Percentiles rank a stretch among this genome's conserved stretches.
phyloP scores from a whole-genome alignment of 495 filamentous ascomycete genomes.

The Talaromyces trachyspermus region DNA sequence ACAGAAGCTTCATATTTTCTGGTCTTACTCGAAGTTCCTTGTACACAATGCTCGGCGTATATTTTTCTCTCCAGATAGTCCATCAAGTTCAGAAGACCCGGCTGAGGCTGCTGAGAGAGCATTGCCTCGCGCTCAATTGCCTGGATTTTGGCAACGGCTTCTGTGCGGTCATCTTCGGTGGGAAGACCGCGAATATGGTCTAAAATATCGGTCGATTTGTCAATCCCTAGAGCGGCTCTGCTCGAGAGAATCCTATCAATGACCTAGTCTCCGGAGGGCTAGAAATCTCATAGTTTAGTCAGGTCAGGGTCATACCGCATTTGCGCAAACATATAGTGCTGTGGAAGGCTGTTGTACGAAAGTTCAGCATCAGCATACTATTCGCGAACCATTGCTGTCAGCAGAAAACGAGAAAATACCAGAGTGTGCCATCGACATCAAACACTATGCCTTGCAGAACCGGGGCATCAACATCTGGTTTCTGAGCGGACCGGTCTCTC shows the following conservation, averaged over 20 bases:
- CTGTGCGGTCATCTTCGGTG: constrained; percentile 43
- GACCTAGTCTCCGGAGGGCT: too few relatives aligned
- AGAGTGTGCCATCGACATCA: constrained; percentile 91
- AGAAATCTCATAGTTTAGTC: too few relatives aligned
- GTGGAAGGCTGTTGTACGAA: constrained; percentile 55
- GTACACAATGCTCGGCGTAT: constrained; percentile 84
- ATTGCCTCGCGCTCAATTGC: constrained; percentile 75
- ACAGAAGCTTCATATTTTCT: background rate
- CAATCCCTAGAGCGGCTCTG: constrained; percentile 57
- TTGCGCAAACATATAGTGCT: constrained; percentile 87
- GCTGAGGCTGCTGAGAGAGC: constrained; percentile 68
- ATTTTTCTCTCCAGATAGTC: constrained; percentile 56
- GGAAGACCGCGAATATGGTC: constrained; percentile 76
- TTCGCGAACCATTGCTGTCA: background rate
- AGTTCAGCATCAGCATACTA: constrained; percentile 7
- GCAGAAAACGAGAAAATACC: constrained; percentile 46
- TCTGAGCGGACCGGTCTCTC: too few relatives aligned
- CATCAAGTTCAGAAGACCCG: constrained; percentile 69
- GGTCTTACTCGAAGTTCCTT: constrained; percentile 74
- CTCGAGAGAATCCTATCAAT: background rate
- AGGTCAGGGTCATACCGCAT: constrained; percentile 54
- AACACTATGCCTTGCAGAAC: constrained; percentile 78
- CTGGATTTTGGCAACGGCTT: constrained; percentile 65
- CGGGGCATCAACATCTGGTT: constrained; percentile 31
- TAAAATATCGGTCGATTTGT: constrained; percentile 70